Conservation (phyloP, 495 filamentous ascomycete species). For the Achaetomiella virescens region DNA sequence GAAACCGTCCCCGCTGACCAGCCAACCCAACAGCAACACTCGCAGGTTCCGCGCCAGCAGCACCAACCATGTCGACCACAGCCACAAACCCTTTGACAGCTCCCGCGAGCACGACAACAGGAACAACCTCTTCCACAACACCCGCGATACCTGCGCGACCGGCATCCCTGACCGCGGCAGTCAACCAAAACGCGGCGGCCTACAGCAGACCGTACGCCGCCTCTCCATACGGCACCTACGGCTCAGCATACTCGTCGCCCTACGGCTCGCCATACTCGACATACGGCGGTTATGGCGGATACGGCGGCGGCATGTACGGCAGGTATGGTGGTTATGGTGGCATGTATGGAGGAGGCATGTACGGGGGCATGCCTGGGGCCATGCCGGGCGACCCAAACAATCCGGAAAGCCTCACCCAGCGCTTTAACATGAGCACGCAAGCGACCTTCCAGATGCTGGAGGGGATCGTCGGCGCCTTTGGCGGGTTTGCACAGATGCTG, state of each 20-base stretch:
- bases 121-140: conserved; percentile 35
- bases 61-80: conserved; percentile 30
- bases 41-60: conserved; percentile 23
- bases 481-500: conserved; percentile 97
- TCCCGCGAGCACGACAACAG: conserved; percentile 27
- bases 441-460: conserved; percentile 99
- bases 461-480: conserved; percentile 95
- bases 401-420: conserved; percentile 83
- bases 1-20: neutral
- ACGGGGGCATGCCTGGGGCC: conserved; percentile 49
- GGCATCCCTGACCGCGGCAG: conserved; percentile 64
- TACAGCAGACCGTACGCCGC: conserved; percentile 50
- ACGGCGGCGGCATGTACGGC: conserved; percentile 40
- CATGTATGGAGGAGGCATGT: conserved; percentile 62
- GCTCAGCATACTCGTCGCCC: conserved; percentile 40
- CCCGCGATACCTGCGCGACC: conserved; percentile 80
- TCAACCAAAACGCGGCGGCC: conserved; percentile 75
- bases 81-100: conserved; percentile 50
- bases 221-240: conserved; percentile 52
- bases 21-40: conserved; percentile 33
- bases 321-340: conserved; percentile 43
- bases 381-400: conserved; percentile 74
- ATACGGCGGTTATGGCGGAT: conserved; percentile 41
- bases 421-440: conserved; percentile 84
- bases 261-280: conserved; percentile 45